These are phyloP conservation scores for Fusarium gaditjirri DNA, from an alignment of 2,329 filamentous ascomycete species.

Conservation along the genomic window DNA sequence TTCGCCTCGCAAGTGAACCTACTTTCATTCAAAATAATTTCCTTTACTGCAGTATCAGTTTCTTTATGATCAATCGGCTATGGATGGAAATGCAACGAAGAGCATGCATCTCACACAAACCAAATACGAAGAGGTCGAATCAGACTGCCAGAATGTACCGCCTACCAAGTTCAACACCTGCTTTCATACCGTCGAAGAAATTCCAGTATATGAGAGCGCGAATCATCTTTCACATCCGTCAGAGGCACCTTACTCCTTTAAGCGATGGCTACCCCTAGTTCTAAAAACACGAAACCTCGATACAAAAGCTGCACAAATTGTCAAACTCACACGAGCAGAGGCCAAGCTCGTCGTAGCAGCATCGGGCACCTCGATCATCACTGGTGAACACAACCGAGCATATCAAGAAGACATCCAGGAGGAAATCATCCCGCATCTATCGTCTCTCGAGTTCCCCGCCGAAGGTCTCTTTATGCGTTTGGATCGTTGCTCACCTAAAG, in stretches of 20 bases:
- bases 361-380: conserved; percentile 45
- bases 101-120: not conserved
- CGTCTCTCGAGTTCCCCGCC: conserved; percentile 43
- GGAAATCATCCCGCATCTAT: conserved; percentile 43
- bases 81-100: not conserved
- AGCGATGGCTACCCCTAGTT: conserved; percentile 56
- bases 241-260: conserved; percentile 52
- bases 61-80: not conserved
- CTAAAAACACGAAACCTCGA: conserved; percentile 47
- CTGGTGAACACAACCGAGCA: conserved; percentile 6
- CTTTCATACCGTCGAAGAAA: conserved; percentile 3
- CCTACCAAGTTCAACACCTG: conserved; percentile 17
- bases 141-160: conserved; percentile 2
- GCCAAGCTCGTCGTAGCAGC: conserved; percentile 45
- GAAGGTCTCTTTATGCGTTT: conserved; percentile 56
- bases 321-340: conserved; percentile 46
- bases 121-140: conserved; percentile 1
- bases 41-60: not conserved
- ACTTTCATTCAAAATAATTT: not conserved
- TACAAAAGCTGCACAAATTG: conserved; percentile 41
- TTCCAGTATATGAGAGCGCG: not conserved
- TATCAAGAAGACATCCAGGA: conserved; percentile 31
- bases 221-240: conserved; percentile 7
- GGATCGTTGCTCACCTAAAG: conserved; percentile 57
- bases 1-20: not conserved